Evolutionary conservation across 306 rosid genomes (phyloP), one percentile per base, ranked within the genome.

Genomic region (Corylus avellana): DNA sequence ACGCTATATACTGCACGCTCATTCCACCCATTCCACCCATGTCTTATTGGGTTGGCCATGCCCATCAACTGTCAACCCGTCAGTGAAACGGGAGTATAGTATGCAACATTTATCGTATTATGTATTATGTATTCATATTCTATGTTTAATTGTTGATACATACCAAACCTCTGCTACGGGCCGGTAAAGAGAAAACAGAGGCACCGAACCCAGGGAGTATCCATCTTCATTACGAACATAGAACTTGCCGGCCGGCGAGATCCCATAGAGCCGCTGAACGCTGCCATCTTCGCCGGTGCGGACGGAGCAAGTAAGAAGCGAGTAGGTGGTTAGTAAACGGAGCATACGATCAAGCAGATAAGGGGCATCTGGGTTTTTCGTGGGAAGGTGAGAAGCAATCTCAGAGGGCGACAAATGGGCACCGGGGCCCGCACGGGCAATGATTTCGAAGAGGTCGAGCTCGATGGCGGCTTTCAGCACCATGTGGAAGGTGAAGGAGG

Each of bases 401-500:
- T 83, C 55, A 8, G 74, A 50, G 1, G 80, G 32, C 46, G 83
- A 78, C 77, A 83, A 50, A 73, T 14, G 46, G 47, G 35, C 71
- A 1, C 27, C 22, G 32, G 81, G 66, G 1, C 68, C 20, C n/a
- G 49, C 58, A 12, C 47, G 50, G 1, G 79, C 51, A 22, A 78
- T 73, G 68, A 78, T 82, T 22, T 82, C 85, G 75, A 83, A 83
- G 56, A 83, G 61, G 25, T 83, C 78, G 61, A 83, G 76, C 4
- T 78, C 79, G 78, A 83, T 57, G 51, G 82, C 82, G 11, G 77
- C 86, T 3, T 83, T 74, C 0, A 83, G 8, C 0, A 83, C 82
- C 29, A 76, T 55, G 12, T 76, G 57, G 8, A 20, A 74, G 1
- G 77, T 70, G 42, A 39, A 20, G n/a, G n/a, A 77, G 8, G 53